Evolutionary conservation across 2,329 filamentous ascomycete genomes (phyloP), one percentile per base, ranked within the genome.

Genomic region (Ciborinia camelliae): DNA sequence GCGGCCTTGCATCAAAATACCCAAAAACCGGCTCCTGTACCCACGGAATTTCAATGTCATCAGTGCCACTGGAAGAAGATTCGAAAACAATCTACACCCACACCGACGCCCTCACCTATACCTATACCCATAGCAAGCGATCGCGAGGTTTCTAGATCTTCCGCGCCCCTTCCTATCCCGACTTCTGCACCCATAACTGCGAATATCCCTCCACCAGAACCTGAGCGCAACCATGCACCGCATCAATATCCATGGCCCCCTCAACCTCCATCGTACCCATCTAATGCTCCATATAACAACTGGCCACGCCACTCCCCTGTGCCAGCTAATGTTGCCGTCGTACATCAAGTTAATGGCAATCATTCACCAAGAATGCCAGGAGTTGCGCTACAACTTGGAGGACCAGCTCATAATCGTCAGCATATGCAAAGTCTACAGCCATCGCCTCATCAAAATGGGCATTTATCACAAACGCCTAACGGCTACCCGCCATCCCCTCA

Each of bases 21-120:
- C 14, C 66, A 67, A 47, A 59, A 68, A 23, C 60, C 70, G 10
- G 59, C 65, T 26, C 28, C 37, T 32, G 58, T 61, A 50, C 58
- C 70, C 69, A 79, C 83, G 37, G 83, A 81, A 67, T 89, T 86
- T 68, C 88, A 92, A 75, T 93, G 90, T 71, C 90, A 93, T 77
- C 90, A 91, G 75, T 93, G 90, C 68, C 81, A 84, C 70, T 74
- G 79, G 69, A 82, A 78, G 69, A 88, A 85, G 73, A 75, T 77
- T 23, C 68, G 67, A 45, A 75, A 70, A 66, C 68, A 73, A 50
- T 65, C 70, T n/a, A 64, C 69, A 39, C 64, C 68, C 28, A 62
- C 66, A 55, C 66, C 68, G 39, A 54, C 47, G n/a, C 68, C 67
- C 47, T 65, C 67, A 63, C 55, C 41, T 26, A 59, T 59, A 15